phyloP scores from a whole-genome alignment of 805 yeast species.

The Zygosaccharomyces gambellarensis region DNA sequence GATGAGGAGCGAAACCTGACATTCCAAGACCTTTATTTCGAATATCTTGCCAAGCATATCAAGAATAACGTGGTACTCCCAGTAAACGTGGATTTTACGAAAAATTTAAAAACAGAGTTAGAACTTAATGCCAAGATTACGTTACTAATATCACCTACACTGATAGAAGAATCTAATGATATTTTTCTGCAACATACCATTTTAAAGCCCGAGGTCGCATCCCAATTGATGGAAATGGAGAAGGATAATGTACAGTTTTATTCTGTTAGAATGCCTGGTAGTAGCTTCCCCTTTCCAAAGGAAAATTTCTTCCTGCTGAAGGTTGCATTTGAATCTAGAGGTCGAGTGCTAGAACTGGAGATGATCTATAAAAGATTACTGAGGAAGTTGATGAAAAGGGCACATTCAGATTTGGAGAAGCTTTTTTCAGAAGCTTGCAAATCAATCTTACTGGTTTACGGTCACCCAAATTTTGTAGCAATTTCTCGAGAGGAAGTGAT shows the following conservation, averaged over 20 bases:
- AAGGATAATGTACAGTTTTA: not conserved
- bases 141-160: constrained; percentile 8
- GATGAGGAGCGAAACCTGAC: not conserved
- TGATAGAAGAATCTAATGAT: constrained; percentile 9
- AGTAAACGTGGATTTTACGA: constrained; percentile 2
- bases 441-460: constrained; percentile 3
- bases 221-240: not conserved
- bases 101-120: constrained; percentile 2
- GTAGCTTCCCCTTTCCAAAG: not conserved
- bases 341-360: constrained; percentile 3
- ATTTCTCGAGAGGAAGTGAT: not conserved
- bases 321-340: constrained; percentile 9
- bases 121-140: constrained; percentile 6
- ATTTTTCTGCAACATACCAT: constrained; percentile 11
- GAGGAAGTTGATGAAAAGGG: not conserved
- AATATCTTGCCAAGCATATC: constrained; percentile 6
- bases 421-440: constrained; percentile 5
- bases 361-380: constrained; percentile 2
- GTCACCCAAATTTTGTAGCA: not conserved
- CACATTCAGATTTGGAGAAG: constrained; percentile 2
- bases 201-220: constrained; percentile 6
- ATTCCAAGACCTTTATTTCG: constrained; percentile 11
- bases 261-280: not conserved
- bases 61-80: constrained; percentile 2
- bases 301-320: not conserved